These are phyloP conservation scores for Globisporangium sylvaticum DNA, from an alignment of 352 stramenopile genomes.

Conservation along the genomic window DNA sequence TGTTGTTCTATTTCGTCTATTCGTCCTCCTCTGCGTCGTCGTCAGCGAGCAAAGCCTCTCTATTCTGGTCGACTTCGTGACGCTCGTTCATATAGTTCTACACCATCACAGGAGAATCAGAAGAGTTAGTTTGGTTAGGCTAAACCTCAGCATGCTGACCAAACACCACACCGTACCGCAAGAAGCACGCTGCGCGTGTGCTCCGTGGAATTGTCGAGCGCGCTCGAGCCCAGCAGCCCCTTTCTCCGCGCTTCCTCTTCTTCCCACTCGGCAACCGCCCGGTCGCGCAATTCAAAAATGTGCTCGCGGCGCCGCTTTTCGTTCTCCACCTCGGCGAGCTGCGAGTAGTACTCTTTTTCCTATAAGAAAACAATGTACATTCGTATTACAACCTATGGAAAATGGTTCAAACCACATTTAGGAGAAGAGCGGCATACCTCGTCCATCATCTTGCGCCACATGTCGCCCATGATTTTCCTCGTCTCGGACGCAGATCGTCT, in stretches of 20 bases:
- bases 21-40: slow-evolving; percentile 38
- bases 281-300: slow-evolving; percentile 64
- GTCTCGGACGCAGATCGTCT: slow-evolving; percentile 64
- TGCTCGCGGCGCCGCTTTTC: slow-evolving; percentile 73
- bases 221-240: slow-evolving; percentile 48
- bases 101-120: background rate
- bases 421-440: slow-evolving; percentile 31
- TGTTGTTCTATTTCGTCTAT: slow-evolving; percentile 10
- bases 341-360: slow-evolving; percentile 77
- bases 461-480: slow-evolving; percentile 77
- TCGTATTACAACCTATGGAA: background rate
- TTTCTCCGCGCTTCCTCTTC: slow-evolving; percentile 66
- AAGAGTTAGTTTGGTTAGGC: background rate
- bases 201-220: slow-evolving; percentile 54
- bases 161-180: slow-evolving; percentile 33
- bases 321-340: slow-evolving; percentile 74
- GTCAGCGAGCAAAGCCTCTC: slow-evolving; percentile 27
- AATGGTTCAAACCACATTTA: background rate
- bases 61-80: slow-evolving; percentile 63
- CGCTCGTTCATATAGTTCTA: slow-evolving; percentile 77
- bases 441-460: slow-evolving; percentile 79
- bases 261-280: slow-evolving; percentile 71
- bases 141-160: background rate
- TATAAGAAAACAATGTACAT: slow-evolving; percentile 8
- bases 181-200: slow-evolving; percentile 64